phyloP scores from a whole-genome alignment of 2,329 filamentous ascomycete species.

The Colletotrichum sp. region DNA sequence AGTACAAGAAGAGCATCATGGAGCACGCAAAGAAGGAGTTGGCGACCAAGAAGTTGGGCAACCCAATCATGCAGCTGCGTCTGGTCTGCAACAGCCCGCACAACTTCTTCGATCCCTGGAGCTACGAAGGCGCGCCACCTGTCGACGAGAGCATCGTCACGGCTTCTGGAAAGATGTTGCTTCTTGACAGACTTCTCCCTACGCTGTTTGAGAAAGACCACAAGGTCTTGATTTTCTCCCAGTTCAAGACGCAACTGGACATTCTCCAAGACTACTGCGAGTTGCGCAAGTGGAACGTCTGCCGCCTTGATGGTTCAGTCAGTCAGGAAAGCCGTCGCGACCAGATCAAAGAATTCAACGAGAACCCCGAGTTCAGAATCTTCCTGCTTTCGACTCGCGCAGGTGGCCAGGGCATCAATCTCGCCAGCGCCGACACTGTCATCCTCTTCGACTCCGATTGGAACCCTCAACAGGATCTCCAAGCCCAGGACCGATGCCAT shows the following conservation, averaged over 20 bases:
- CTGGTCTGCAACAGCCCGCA: conserved; percentile 93
- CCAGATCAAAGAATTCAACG: conserved; percentile 78
- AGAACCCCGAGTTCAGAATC: conserved; percentile 67
- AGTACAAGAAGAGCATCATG: conserved; percentile 69
- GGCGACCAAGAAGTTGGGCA: conserved; percentile 89
- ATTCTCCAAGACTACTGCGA: conserved; percentile 88
- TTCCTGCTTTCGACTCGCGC: conserved; percentile 92
- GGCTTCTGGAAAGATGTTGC: conserved; percentile 92
- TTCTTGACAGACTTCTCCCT: conserved; percentile 86
- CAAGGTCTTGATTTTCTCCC: conserved; percentile 95
- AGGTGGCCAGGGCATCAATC: conserved; percentile 94
- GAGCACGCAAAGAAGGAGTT: conserved; percentile 88
- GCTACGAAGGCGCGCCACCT: conserved; percentile 58
- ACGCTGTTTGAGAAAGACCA: conserved; percentile 76
- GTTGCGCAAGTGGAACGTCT: conserved; percentile 81
- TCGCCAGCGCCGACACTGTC: conserved; percentile 89
- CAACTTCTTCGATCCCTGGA: conserved; percentile 96
- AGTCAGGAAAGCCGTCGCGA: conserved; percentile 73
- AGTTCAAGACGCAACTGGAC: conserved; percentile 94
- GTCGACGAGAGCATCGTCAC: conserved; percentile 85
- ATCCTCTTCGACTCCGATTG: conserved; percentile 90
- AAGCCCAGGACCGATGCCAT: conserved; percentile 94
- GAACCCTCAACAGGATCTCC: conserved; percentile 96
- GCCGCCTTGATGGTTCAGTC: conserved; percentile 90
- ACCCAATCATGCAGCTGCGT: conserved; percentile 89